Conservation (phyloP, 2,329 filamentous ascomycete species). For the Trichoderma sp. region DNA sequence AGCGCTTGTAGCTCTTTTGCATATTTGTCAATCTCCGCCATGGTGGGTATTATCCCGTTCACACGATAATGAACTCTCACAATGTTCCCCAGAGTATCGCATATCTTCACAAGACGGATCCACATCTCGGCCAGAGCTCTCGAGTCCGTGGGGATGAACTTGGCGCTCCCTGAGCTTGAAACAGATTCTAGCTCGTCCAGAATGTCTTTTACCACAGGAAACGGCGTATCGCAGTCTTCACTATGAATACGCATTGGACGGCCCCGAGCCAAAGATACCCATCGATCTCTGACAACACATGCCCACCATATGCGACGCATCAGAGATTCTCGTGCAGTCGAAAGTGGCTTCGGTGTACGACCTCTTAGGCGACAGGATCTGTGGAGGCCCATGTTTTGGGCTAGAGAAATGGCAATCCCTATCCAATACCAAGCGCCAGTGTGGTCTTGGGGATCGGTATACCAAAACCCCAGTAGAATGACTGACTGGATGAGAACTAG, state of each 20-base stretch:
- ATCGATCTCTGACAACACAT: constrained; percentile 10
- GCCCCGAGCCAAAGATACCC: constrained; percentile 8
- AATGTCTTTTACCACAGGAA: constrained; percentile 1
- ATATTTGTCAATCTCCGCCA: constrained; percentile 8
- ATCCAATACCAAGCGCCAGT: constrained; percentile 8
- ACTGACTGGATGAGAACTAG: constrained; percentile 14
- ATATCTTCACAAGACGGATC: constrained; percentile 11
- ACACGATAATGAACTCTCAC: constrained; percentile 8
- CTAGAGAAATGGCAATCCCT: constrained; percentile 15
- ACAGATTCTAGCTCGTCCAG: background rate
- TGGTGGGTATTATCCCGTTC: background rate
- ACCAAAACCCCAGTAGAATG: constrained; percentile 9
- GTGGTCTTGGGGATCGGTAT: constrained; percentile 9
- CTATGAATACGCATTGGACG: constrained; percentile 13
- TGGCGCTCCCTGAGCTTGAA: background rate
- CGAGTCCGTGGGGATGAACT: background rate
- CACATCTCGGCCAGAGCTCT: constrained; percentile 7
- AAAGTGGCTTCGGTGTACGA: background rate
- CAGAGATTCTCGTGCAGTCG: background rate
- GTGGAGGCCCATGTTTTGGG: constrained; percentile 11
- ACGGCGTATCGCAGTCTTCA: constrained; percentile 5
- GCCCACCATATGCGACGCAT: constrained; percentile 20
- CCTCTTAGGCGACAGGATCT: background rate
- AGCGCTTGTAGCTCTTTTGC: background rate
- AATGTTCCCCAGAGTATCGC: background rate